Conservation (phyloP, 2,329 filamentous ascomycete species). For the Beauveria medogensis region DNA sequence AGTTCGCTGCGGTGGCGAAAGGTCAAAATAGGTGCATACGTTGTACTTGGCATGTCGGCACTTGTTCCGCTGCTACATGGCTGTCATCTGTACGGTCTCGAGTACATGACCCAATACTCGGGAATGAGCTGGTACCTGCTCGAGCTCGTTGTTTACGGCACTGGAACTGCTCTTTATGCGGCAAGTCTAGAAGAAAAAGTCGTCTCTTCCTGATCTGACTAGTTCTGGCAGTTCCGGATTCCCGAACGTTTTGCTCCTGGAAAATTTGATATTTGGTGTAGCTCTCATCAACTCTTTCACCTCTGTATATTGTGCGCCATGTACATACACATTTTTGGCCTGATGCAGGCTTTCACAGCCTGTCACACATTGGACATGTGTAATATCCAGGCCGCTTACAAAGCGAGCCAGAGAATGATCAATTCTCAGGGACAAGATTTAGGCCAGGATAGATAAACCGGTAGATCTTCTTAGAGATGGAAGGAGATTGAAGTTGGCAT, state of each 20-base stretch:
- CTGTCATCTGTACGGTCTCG: slow-evolving; percentile 12
- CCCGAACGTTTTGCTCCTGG: slow-evolving; percentile 70
- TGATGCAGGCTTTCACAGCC: slow-evolving; percentile 15
- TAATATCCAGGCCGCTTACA: slow-evolving; percentile 9
- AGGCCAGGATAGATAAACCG: background rate
- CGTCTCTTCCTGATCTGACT: background rate
- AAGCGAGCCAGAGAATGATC: background rate
- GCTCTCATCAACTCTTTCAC: slow-evolving; percentile 88
- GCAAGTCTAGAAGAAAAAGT: slow-evolving; percentile 33
- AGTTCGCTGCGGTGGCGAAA: slow-evolving; percentile 13
- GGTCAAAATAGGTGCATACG: slow-evolving; percentile 11
- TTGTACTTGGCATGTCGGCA: slow-evolving; percentile 12
- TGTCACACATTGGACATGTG: slow-evolving; percentile 15
- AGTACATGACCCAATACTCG: slow-evolving; percentile 15
- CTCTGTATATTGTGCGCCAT: slow-evolving; percentile 31
- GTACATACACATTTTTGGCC: slow-evolving; percentile 13
- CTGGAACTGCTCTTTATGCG: slow-evolving; percentile 70
- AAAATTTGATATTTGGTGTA: slow-evolving; percentile 76
- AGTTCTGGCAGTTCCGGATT: slow-evolving; percentile 48
- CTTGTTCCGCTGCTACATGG: slow-evolving; percentile 15
- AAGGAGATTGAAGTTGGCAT: too few species aligned
- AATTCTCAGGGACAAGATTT: background rate
- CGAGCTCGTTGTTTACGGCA: slow-evolving; percentile 13
- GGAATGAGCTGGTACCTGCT: slow-evolving; percentile 10
- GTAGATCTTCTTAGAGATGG: too few species aligned